Evolutionary conservation across 225 moss, liverwort and hornwort species (phyloP).

Genomic region (Takakia lepidozioides): DNA sequence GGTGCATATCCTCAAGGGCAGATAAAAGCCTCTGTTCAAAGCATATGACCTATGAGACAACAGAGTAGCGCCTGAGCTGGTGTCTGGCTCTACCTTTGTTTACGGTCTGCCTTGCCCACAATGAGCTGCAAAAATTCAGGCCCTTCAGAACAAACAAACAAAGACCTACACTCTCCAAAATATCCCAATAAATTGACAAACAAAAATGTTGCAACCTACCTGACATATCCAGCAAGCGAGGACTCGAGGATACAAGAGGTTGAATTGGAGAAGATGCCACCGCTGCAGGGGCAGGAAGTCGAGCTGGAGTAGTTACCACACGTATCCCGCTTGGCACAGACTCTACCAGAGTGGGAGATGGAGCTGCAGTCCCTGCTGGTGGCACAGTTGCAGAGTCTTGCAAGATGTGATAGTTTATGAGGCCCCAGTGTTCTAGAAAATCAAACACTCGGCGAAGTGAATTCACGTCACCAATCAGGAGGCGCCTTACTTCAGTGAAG

Average conservation of each 20-base stretch:
- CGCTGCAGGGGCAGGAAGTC: constrained; percentile 5
- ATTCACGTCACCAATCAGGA: constrained; percentile 91
- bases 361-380: constrained; percentile 30
- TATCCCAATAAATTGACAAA: too few relatives aligned
- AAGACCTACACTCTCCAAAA: too few relatives aligned
- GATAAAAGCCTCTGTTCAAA: too few relatives aligned
- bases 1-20: too few relatives aligned
- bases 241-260: too few relatives aligned
- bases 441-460: constrained; percentile 81
- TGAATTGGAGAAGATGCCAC: too few relatives aligned
- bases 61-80: too few relatives aligned
- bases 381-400: constrained; percentile 14
- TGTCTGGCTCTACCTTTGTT: too few relatives aligned
- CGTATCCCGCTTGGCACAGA: constrained; percentile 50
- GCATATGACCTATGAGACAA: too few relatives aligned
- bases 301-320: constrained; percentile 28
- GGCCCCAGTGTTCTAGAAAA: constrained; percentile 92
- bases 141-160: too few relatives aligned
- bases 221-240: constrained; percentile 16
- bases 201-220: constrained; percentile 33
- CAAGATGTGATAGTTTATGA: constrained; percentile 75
- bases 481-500: constrained; percentile 77
- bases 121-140: too few relatives aligned
- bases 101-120: too few relatives aligned
- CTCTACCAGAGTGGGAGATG: constrained; percentile 42